phyloP scores from a whole-genome alignment of 225 moss, liverwort and hornwort species.

The Sphagnum contortum region DNA sequence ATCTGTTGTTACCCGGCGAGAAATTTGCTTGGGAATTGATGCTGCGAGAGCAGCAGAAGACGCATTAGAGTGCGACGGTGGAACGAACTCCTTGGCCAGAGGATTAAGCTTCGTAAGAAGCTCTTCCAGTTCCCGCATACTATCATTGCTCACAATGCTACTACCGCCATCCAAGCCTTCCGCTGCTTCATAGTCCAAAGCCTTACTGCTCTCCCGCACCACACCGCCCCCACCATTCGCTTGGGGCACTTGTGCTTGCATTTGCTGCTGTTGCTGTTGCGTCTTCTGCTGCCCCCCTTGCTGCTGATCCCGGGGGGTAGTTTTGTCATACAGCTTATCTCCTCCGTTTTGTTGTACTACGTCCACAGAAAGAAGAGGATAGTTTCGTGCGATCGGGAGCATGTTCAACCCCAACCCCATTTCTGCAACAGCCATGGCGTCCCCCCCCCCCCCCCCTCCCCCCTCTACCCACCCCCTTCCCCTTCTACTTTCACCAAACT shows the following conservation, averaged over 20 bases:
- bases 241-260: constrained; percentile 8
- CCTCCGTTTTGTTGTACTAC: neutral
- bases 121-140: constrained; percentile 91
- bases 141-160: constrained; percentile 56
- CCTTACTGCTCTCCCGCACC: constrained; percentile 25
- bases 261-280: constrained; percentile 13
- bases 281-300: constrained; percentile 15
- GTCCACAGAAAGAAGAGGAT: constrained; percentile 56
- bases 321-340: constrained; percentile 27
- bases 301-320: constrained; percentile 33
- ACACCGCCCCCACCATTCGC: constrained; percentile 16
- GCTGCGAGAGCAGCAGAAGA: constrained; percentile 32
- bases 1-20: constrained; percentile 55
- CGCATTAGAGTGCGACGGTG: constrained; percentile 61
- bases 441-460: neutral
- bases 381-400: constrained; percentile 59
- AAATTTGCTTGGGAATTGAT: constrained; percentile 50
- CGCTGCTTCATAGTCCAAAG: constrained; percentile 20
- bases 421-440: constrained; percentile 78
- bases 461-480: neutral
- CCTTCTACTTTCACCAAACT: constrained; percentile 1
- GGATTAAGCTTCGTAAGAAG: constrained; percentile 89
- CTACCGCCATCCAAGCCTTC: constrained; percentile 39
- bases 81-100: constrained; percentile 80
- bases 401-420: constrained; percentile 60